Base-by-base conservation (phyloP, 2,329 filamentous ascomycete species). In the Beauveria rudraprayagi region DNA sequence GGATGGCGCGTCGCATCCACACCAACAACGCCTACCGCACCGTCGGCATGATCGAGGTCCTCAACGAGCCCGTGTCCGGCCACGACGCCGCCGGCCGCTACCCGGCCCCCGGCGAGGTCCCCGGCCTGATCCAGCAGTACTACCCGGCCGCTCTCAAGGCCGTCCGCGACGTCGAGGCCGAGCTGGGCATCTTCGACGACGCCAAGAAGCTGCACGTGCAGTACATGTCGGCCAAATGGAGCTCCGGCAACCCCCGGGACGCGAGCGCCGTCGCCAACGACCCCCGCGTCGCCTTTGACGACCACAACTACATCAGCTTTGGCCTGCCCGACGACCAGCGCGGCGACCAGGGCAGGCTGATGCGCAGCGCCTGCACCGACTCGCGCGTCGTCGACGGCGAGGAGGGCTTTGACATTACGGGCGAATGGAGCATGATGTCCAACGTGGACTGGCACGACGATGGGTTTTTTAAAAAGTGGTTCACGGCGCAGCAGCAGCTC, bases 31-130 rank as follows among this genome's bases (percentile, higher is more conserved):
- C 76, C 51, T 83, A 82, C 67, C 72, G 78, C 46, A 83, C 79
- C 43, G 83, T 85, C 30, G 83, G 83, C 19, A 85, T 83, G 78
- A 70, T 86, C 16, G 78, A 82, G 67, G 73, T 86, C 10, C 72
- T 84, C 65, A 85, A 85, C 69, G 83, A 84, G 69, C 82, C 81
- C 17, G 68, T 78, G 24, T 75, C 66, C 4, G 56, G 48, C 17
- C 66, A 67, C 54, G 66, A 67, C 50, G 54, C 26, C 51, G 37
- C 26, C 26, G 37, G 37, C 54, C 66, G 66, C 24, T 69, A 67
- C 56, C 67, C 67, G 2, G 66, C 66, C 26, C 66, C 66, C 30
- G 67, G 66, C 10, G 34, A 69, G 56, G 64, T 60, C 19, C 66
- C 67, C 11, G 63, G 63, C 16, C 53, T 69, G 14, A 24, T 65